Base-by-base conservation (phyloP, 2,329 filamentous ascomycete genomes). In the Camillea tinctor region DNA sequence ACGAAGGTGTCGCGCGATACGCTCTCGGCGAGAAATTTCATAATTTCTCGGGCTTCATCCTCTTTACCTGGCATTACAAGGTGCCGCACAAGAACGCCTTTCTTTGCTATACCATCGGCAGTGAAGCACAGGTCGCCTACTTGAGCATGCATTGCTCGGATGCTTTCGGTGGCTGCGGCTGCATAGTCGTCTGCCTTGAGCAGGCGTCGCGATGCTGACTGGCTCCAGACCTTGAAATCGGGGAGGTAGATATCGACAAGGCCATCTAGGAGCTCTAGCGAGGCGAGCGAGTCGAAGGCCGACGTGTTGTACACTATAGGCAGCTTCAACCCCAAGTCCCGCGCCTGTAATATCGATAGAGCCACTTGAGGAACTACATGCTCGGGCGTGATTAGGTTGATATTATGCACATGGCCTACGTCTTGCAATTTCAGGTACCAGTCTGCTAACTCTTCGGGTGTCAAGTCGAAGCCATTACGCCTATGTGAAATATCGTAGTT, bases 251-350 rank as follows among this genome's bases (percentile, higher is more conserved):
- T 92, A 72, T 95, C 91, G 0, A 95, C 86, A 24, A 96, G 77
- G 0, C 91, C 91, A 67, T 95, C 88, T 67, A 96, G 82, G 8
- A 95, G 79, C 60, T 86, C 76, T 1, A 96, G 78, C 0, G 88
- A 92, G 2, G 86, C 87, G 0, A 89, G 77, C 1, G 88, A 92
- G 75, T 96, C 92, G 70, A 91, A 96, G 11, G 88, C 87, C 0
- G 89, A 93, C 0, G 91, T 93, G 70, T 96, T 96, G 80, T 96
- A 95, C 36, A 96, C 82, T 66, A 96, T 88, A 1, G 91, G 91
- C 11, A 94, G 69, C 3, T 77, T 82, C 9, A 95, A 76, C 0
- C 91, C 91, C 40, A 88, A 78, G 23, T 91, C 86, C 52, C 84
- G 82, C 0, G 91, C 91, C 62, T 89, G 83, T 22, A 96, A 79